These are phyloP conservation scores for Prunus kanzakura DNA, from an alignment of 306 rosid species.

Conservation along the genomic window DNA sequence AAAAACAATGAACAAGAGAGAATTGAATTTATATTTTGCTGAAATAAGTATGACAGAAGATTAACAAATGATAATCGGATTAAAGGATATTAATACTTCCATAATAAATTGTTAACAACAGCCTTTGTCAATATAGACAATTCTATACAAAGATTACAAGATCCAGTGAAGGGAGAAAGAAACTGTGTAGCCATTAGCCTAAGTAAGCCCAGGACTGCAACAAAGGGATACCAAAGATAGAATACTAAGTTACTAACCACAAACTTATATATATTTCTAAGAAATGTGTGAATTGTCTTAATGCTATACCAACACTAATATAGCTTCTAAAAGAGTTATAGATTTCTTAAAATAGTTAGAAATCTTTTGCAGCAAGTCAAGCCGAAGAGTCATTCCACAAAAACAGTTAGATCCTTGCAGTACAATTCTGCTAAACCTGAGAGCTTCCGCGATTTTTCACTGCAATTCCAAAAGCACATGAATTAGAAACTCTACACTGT, in stretches of 20 bases:
- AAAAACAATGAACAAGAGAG: constrained; percentile 20
- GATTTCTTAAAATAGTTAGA: background rate
- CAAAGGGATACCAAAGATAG: background rate
- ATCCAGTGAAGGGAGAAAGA: background rate
- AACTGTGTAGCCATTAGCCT: background rate
- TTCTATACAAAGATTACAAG: constrained; percentile 6
- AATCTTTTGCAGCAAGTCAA: constrained; percentile 6
- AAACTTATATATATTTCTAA: background rate
- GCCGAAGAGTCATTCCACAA: constrained; percentile 20
- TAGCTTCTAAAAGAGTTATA: background rate
- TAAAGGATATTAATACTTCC: background rate
- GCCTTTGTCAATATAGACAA: constrained; percentile 11
- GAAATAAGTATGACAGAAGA: background rate
- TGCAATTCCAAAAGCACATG: constrained; percentile 25
- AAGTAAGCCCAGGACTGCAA: background rate
- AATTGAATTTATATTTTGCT: background rate
- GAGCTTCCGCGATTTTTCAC: constrained; percentile 35
- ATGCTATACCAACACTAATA: background rate
- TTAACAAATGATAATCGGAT: background rate
- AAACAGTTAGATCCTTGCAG: constrained; percentile 20
- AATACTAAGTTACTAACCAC: background rate
- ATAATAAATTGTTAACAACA: background rate
- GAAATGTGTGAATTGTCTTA: constrained; percentile 1
- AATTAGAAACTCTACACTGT: constrained; percentile 1
- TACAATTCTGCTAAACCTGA: constrained; percentile 32